Base-by-base conservation (phyloP, 2,329 filamentous ascomycete genomes). In the Aspergillus tanneri region DNA sequence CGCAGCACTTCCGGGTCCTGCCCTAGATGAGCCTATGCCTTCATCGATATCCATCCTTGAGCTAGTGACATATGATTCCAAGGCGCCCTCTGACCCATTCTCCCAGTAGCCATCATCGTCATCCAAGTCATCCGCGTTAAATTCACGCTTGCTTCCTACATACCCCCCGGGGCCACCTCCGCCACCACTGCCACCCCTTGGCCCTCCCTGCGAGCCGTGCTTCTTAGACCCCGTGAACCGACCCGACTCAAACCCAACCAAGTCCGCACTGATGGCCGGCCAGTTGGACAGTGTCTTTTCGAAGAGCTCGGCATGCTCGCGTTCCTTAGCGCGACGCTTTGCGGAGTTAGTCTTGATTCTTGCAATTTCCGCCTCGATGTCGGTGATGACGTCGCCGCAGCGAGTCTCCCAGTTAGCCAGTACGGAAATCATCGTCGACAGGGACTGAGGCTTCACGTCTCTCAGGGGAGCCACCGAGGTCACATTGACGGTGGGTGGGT, bases 391-490 rank as follows among this genome's bases (percentile, higher is more conserved):
- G 3, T 77, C 72, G 5, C 82, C 81, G 74, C 92, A 97, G 49
- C 90, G 84, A n/a, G 71, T 74, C 43, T 86, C 84, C 92, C 92
- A 99, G 46, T 79, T 78, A 23, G 78, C 76, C 9, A 99, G 79
- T 10, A 84, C 81, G 3, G 72, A 67, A 22, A 90, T 79, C 73
- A 96, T 85, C 1, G 73, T 70, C 0, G 84, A 81, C 10, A 96
- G 79, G 47, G 85, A 82, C 48, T 83, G 82, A 0, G 90, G 90
- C 1, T 83, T 80, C 1, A 96, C 81, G 67, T 99, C 93, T 16
- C 93, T 90, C 2, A 96, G 81, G 0, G 93, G 87, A 0, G 91
- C 84, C 24, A 96, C 84, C 52, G 87, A 86, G 42, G 85, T 86
- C 45, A 97, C 84, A 63, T 86, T 82, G 18, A 97, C 86, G 51